These are phyloP conservation scores for Colletotrichum caudatum DNA, from an alignment of 2,329 filamentous ascomycete species.

Conservation along the genomic window DNA sequence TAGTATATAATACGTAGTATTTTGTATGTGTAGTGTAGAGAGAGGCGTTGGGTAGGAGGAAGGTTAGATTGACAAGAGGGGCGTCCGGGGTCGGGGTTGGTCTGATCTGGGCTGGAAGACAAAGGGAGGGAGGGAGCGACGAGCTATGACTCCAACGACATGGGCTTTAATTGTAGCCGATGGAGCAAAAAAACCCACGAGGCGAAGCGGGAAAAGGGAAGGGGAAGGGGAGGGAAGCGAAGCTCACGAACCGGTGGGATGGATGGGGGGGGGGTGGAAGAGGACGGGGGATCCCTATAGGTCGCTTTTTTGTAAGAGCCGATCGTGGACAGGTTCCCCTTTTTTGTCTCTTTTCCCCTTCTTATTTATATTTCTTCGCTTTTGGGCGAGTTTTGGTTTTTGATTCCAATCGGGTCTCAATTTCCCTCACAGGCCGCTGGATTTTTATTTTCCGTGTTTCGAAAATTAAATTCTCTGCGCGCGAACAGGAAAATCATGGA, in stretches of 20 bases:
- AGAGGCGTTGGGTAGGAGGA: neutral
- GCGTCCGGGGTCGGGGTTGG: neutral
- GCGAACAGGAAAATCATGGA: neutral
- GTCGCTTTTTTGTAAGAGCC: neutral
- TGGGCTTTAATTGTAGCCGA: constrained; percentile 14
- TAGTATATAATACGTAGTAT: too few species aligned
- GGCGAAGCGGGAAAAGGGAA: neutral
- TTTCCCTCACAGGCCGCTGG: neutral
- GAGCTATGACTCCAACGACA: constrained; percentile 2
- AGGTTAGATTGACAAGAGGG: neutral
- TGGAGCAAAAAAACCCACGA: neutral
- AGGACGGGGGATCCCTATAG: neutral
- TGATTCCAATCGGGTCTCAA: neutral
- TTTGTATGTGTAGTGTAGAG: neutral
- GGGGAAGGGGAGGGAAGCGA: neutral
- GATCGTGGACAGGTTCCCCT: neutral
- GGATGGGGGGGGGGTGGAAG: too few species aligned
- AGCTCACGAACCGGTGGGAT: constrained; percentile 23
- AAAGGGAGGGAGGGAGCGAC: neutral
- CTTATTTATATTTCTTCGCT: neutral
- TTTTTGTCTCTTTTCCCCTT: neutral
- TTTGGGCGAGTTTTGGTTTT: too few species aligned
- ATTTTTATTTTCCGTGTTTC: neutral
- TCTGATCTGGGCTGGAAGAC: neutral
- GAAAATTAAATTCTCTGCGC: neutral